Percentiles rank a stretch among this genome's conserved stretches.
Conservation (phyloP, 148 eudicot genomes). For the Persicaria tinctoria region DNA sequence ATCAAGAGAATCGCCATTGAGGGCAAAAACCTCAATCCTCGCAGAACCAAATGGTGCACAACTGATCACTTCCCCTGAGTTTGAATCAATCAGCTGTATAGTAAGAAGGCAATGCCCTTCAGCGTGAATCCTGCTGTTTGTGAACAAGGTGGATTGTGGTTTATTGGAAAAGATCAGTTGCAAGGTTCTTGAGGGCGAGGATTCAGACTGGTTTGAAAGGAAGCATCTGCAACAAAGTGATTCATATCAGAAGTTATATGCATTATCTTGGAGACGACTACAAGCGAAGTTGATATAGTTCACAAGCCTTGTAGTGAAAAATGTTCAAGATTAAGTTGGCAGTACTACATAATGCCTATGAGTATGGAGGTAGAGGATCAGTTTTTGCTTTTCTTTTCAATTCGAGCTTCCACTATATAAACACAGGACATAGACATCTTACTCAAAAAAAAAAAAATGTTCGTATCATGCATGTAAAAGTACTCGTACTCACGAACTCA, state of each 20-base stretch:
- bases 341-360: not conserved
- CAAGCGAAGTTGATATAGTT: not conserved
- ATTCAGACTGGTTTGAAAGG: slow-evolving; percentile 22
- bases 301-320: not conserved
- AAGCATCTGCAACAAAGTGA: slow-evolving; percentile 22
- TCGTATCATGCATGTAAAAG: no score
- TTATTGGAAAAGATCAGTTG: slow-evolving; percentile 43
- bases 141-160: slow-evolving; percentile 46
- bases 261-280: not conserved
- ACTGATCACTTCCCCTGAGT: slow-evolving; percentile 26
- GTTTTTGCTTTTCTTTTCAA: not conserved
- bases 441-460: no score
- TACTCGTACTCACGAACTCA: no score
- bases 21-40: slow-evolving; percentile 16
- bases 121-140: slow-evolving; percentile 43
- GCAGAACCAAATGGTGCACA: slow-evolving; percentile 20
- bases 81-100: slow-evolving; percentile 46
- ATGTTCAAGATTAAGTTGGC: not conserved
- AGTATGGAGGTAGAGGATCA: not conserved
- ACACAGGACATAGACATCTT: no score
- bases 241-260: not conserved
- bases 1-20: slow-evolving; percentile 53
- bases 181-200: slow-evolving; percentile 30
- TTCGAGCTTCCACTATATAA: not conserved
- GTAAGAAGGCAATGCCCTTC: slow-evolving; percentile 30